These are phyloP conservation scores for Penicillium sp. DNA, from an alignment of 2,329 filamentous ascomycete genomes.

Conservation along the genomic window DNA sequence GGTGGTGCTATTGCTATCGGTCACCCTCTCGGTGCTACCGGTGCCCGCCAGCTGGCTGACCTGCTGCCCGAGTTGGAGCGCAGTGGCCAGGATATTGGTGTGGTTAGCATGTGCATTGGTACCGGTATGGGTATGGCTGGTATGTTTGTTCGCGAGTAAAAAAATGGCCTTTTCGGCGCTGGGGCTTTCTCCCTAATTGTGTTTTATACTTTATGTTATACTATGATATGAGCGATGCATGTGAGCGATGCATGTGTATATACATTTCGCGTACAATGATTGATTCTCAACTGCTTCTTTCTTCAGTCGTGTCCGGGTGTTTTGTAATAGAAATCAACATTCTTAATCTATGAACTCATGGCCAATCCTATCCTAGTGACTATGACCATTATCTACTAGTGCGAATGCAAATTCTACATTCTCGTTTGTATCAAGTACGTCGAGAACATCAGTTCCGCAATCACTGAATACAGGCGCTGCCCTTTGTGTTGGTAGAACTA, in stretches of 20 bases:
- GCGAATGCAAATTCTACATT: background rate
- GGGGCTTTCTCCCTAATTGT: background rate
- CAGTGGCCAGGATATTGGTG: conserved; percentile 74
- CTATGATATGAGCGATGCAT: conserved; percentile 34
- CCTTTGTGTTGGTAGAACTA: too few species aligned
- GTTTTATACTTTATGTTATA: conserved; percentile 19
- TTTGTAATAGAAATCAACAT: background rate
- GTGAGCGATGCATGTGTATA: conserved; percentile 35
- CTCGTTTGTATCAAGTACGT: background rate
- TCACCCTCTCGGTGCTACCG: conserved; percentile 88
- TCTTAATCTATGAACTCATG: background rate
- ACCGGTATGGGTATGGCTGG: conserved; percentile 81
- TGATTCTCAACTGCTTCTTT: conserved; percentile 7
- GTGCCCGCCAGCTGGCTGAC: conserved; percentile 78
- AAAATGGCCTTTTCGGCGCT: conserved; percentile 12
- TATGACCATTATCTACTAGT: background rate
- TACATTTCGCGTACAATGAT: conserved; percentile 26
- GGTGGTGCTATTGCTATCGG: conserved; percentile 94
- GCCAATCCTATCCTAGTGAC: background rate
- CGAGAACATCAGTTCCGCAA: too few species aligned
- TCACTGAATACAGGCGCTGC: background rate
- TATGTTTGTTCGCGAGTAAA: conserved; percentile 68
- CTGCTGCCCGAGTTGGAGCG: conserved; percentile 72
- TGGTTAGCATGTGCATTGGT: conserved; percentile 89
- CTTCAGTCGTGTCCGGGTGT: background rate